Evolutionary conservation across 208 protist genomes (phyloP).

Genomic region (Crithidia brevicula): DNA sequence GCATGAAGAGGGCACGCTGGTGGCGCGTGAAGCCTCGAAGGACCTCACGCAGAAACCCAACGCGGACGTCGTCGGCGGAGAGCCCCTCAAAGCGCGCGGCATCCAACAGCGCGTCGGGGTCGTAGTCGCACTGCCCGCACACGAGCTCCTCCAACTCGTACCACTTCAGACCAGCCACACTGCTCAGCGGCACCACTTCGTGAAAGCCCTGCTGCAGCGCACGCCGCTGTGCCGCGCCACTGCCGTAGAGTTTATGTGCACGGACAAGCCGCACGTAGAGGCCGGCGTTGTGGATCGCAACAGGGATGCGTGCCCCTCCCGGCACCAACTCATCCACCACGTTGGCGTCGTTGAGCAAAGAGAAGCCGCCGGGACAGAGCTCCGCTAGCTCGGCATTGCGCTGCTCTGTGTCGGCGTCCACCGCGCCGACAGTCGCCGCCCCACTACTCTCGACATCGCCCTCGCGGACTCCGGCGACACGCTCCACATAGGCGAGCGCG

Average conservation of each 20-base stretch:
- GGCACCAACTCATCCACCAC: slow-evolving; percentile 60
- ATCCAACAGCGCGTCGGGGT: slow-evolving; percentile 86
- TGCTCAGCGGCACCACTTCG: slow-evolving; percentile 78
- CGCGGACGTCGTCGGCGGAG: slow-evolving; percentile 46
- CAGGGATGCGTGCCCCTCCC: slow-evolving; percentile 54
- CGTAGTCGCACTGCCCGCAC: slow-evolving; percentile 91
- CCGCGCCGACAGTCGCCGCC: too few relatives aligned
- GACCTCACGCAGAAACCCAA: slow-evolving; percentile 82
- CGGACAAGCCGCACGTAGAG: slow-evolving; percentile 68
- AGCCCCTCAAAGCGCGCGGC: slow-evolving; percentile 83
- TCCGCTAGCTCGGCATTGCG: slow-evolving; percentile 48
- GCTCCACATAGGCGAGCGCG: slow-evolving; percentile 65
- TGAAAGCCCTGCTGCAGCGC: slow-evolving; percentile 88
- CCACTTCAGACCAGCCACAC: slow-evolving; percentile 83
- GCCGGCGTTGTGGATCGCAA: slow-evolving; percentile 60
- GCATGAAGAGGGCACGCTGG: slow-evolving; percentile 88
- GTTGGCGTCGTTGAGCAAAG: slow-evolving; percentile 54
- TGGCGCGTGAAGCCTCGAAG: slow-evolving; percentile 80
- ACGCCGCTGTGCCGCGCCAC: slow-evolving; percentile 50
- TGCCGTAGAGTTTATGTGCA: slow-evolving; percentile 56
- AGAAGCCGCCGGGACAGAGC: slow-evolving; percentile 76
- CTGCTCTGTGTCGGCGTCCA: slow-evolving; percentile 13
- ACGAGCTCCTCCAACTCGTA: slow-evolving; percentile 91
- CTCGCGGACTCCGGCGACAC: slow-evolving; percentile 27
- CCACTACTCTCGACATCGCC: too few relatives aligned